A percentile compares a stretch with the other conserved stretches of the same genome.
phyloP scores from a whole-genome alignment of 768 basidiomycete species.

The Chlorophyllum brunneum region DNA sequence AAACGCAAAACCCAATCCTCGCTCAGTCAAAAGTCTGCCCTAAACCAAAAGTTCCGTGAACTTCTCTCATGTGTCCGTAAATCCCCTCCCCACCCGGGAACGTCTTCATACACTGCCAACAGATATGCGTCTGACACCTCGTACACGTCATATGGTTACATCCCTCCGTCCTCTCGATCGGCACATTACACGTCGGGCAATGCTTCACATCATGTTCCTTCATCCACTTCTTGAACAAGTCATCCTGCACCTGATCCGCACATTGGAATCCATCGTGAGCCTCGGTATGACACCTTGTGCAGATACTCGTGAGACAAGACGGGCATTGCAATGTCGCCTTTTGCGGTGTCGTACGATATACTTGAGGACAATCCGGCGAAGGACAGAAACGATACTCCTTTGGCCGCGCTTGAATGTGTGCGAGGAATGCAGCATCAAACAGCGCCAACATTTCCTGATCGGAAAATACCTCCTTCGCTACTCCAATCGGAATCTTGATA shows the following conservation, averaged over 20 bases:
- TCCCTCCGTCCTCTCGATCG: slow-evolving; percentile 70
- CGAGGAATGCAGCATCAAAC: slow-evolving; percentile 54
- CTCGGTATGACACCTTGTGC: slow-evolving; percentile 51
- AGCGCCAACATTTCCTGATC: slow-evolving; percentile 51
- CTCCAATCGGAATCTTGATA: slow-evolving; percentile 47
- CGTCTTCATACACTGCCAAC: slow-evolving; percentile 75
- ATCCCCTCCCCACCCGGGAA: slow-evolving; percentile 67
- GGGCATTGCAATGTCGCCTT: slow-evolving; percentile 56
- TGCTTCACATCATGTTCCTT: slow-evolving; percentile 60
- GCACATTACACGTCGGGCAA: slow-evolving; percentile 68
- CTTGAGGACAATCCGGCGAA: slow-evolving; percentile 71
- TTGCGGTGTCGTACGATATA: slow-evolving; percentile 52
- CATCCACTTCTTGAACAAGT: slow-evolving; percentile 65
- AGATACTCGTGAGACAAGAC: slow-evolving; percentile 67
- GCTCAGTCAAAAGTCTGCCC: slow-evolving; percentile 11
- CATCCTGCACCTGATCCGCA: slow-evolving; percentile 50
- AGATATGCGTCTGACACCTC: slow-evolving; percentile 71
- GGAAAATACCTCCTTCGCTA: slow-evolving; percentile 48
- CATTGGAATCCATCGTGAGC: slow-evolving; percentile 70
- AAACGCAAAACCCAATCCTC: background rate
- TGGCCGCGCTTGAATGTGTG: slow-evolving; percentile 55
- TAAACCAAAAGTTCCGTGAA: slow-evolving; percentile 56
- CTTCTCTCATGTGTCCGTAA: slow-evolving; percentile 71
- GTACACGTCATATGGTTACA: slow-evolving; percentile 85
- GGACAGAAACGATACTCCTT: slow-evolving; percentile 73